Evolutionary conservation across 164 flowering plant species (phyloP), one percentile per base, ranked within the genome.

Genomic region (Aristolochia contorta): DNA sequence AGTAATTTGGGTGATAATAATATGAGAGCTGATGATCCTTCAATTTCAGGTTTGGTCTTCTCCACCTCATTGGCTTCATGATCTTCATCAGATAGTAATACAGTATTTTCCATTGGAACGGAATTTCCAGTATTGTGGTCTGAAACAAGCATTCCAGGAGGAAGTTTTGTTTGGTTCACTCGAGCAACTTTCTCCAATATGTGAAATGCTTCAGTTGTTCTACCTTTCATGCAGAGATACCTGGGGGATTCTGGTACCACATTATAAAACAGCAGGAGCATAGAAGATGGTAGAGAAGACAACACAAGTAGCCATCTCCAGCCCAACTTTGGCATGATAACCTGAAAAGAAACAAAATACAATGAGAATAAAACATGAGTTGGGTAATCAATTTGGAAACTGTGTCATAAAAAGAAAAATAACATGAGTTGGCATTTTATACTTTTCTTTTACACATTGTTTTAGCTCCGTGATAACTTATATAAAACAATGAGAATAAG

Each of bases 241-340:
- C 93, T 77, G n/a, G 98, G 96, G 57, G 98, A 89, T 53, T 92
- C 97, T 13, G 91, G 97, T 33, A 78, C 70, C 15, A 69, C 18
- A n/a, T 61, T 6, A 56, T 83, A 87, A 68, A 92, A 82, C 45
- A 87, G 5, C 49, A 86, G 91, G 59, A 90, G 83, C 50, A 82
- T 50, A 1, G 76, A 76, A 19, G 96, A 77, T 21, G 98, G 97
- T 7, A 90, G 47, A 62, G 91, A 70, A 56, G 97, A 89, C 25
- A 92, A 24, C 37, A 76, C 96, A 67, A 89, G 91, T 60, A 92
- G 67, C 97, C 97, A 92, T 70, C 98, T 87, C 98, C 98, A 89
- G 33, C 96, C 95, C 67, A 87, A 64, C 59, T 56, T 82, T 47
- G 98, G 98, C 98, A 92, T 85, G 65, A 87, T 64, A 56, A 78